A percentile compares a stretch with the other conserved stretches of the same genome.
These are phyloP conservation scores for Sanghuangporus baumii DNA, from an alignment of 1,284 basidiomycete species.

Conservation along the genomic window DNA sequence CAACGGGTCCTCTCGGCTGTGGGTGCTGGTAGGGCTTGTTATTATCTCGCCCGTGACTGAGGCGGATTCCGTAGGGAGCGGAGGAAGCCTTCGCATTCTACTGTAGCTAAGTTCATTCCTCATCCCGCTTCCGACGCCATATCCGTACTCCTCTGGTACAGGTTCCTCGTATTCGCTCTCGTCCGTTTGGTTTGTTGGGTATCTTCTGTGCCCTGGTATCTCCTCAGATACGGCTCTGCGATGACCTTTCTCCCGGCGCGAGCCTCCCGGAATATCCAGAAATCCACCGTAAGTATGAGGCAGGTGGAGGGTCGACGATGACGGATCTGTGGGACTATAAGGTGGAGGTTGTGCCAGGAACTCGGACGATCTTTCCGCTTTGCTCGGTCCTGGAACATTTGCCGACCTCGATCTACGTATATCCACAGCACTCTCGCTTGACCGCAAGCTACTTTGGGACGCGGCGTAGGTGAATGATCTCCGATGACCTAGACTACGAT, in stretches of 20 bases:
- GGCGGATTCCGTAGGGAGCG: neutral
- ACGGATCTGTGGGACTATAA: constrained; percentile 6
- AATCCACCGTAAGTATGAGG: neutral
- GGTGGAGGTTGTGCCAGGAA: constrained; percentile 13
- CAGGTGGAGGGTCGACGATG: neutral
- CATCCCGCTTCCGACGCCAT: constrained; percentile 9
- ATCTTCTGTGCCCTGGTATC: neutral
- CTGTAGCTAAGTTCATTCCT: neutral
- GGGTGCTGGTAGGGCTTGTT: constrained; percentile 3
- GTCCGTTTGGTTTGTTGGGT: neutral
- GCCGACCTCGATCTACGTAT: constrained; percentile 9
- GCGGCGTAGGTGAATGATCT: constrained; percentile 1
- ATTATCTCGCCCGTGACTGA: neutral
- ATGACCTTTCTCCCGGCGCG: constrained; percentile 3
- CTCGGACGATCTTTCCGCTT: neutral
- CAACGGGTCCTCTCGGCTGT: constrained; percentile 14
- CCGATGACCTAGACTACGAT: neutral
- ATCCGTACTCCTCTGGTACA: constrained; percentile 6
- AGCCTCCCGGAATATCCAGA: neutral
- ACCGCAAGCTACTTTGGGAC: neutral
- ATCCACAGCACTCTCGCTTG: neutral
- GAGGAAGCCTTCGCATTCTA: neutral
- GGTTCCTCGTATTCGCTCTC: neutral
- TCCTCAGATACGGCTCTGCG: constrained; percentile 6
- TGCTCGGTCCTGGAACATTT: constrained; percentile 4